Conservation (phyloP, 192 early-diverging fungal species). For the Coemansia sp. region DNA sequence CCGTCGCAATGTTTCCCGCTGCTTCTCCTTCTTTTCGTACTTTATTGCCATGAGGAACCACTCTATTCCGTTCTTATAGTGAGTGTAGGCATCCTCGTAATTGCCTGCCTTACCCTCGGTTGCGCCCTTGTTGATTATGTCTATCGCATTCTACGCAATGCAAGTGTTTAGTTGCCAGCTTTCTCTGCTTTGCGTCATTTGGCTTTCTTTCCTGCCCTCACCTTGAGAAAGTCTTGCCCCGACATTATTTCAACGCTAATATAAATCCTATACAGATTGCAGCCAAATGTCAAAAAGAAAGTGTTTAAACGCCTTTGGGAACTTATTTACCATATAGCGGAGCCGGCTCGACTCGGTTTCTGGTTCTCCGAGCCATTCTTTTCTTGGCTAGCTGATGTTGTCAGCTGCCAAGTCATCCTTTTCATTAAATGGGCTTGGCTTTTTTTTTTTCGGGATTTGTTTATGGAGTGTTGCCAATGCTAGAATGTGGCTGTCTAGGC, state of each 20-base stretch:
- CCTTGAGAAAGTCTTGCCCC: conserved; percentile 24
- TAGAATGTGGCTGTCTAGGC: too few species aligned
- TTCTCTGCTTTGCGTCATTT: not conserved
- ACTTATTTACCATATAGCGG: too few species aligned
- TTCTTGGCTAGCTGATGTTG: too few species aligned
- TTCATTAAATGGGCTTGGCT: too few species aligned
- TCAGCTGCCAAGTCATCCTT: too few species aligned
- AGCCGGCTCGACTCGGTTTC: too few species aligned
- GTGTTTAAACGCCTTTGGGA: too few species aligned
- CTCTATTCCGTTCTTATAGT: conserved; percentile 87
- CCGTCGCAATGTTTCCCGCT: conserved; percentile 79
- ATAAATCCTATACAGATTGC: not conserved
- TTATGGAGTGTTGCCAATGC: too few species aligned
- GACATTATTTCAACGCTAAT: conserved; percentile 12
- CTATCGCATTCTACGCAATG: conserved; percentile 74
- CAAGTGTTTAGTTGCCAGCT: not conserved
- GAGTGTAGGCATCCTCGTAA: conserved; percentile 87
- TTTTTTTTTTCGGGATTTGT: too few species aligned
- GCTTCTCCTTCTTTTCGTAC: conserved; percentile 94
- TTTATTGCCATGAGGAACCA: conserved; percentile 94
- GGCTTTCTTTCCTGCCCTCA: conserved; percentile 4
- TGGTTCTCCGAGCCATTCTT: too few species aligned
- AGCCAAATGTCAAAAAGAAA: too few species aligned
- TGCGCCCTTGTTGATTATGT: conserved; percentile 88
- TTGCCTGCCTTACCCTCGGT: conserved; percentile 88